Evolutionary conservation across 805 yeast species (phyloP), one percentile per base, ranked within the genome.

Genomic region (Ogataea haglerorum): DNA sequence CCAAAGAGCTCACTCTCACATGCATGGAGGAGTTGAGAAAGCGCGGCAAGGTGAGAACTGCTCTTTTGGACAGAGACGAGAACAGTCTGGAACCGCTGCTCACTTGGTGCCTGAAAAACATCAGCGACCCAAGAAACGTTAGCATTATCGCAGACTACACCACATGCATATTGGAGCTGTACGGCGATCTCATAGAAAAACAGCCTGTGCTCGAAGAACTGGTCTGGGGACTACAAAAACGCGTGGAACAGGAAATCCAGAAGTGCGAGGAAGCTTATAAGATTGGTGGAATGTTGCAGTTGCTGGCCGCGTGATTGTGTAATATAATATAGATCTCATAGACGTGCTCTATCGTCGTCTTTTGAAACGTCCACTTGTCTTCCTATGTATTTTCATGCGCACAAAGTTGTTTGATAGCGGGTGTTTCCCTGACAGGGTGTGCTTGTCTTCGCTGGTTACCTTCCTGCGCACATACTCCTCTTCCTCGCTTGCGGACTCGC

Each of bases 241-340:
- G 77, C 53, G 71, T 91, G 19, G 75, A 73, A 42, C 58, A 66
- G 24, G 97, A 91, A 64, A 77, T 89, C 17, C 75, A 73, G 42
- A 81, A 84, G 56, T 85, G 96, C 31, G 78, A 78, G 58, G 96
- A 90, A 58, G 95, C 97, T 6, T 85, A 83, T 60, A 82, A 80
- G 59, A 79, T 93, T 31, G 88, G 85, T 54, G 99, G 99, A 40
- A 93, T 93, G 97, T 69, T 93, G 53, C 95, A 88, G 63, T 64
- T 93, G 52, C 70, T 91, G 54, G 82, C 89, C 36, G 75, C 57
- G 65, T 46, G 74, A 65, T 19, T 10, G 18, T 27, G 18, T n/a
- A 26, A 25, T 39, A 31, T 33, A 38, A 16, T 27, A 34, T 17
- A 19, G 17, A 38, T 29, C 34, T n/a, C 15, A 29, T 15, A 29